phyloP scores from a whole-genome alignment of 2,329 filamentous ascomycete genomes.

The Phoma sp. region DNA sequence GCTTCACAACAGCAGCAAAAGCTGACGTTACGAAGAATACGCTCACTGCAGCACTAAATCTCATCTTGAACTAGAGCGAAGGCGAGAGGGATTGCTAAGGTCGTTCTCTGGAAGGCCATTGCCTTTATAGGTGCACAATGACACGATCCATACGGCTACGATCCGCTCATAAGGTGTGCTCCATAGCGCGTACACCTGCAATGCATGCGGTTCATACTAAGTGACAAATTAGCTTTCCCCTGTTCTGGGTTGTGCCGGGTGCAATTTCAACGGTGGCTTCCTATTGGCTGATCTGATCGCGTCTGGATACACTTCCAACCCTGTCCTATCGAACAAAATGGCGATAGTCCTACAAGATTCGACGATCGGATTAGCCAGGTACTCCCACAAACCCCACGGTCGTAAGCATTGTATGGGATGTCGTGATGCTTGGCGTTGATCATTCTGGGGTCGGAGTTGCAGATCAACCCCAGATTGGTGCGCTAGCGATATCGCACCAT shows the following conservation, averaged over 20 bases:
- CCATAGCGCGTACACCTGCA: background rate
- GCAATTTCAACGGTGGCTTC: background rate
- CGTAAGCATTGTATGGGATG: conserved; percentile 35
- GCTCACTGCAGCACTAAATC: background rate
- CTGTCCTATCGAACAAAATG: conserved; percentile 8
- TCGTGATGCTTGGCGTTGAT: conserved; percentile 32
- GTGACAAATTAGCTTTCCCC: background rate
- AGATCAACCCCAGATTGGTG: conserved; percentile 24
- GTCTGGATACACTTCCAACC: background rate
- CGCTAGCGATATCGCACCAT: conserved; percentile 19
- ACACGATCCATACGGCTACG: background rate
- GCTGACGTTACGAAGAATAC: conserved; percentile 21
- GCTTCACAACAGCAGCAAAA: conserved; percentile 29
- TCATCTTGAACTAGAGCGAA: background rate
- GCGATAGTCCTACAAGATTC: background rate
- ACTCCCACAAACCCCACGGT: conserved; percentile 5
- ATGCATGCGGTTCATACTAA: background rate
- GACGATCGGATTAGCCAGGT: background rate
- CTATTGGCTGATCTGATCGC: background rate
- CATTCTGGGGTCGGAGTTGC: conserved; percentile 24
- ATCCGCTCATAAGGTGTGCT: background rate
- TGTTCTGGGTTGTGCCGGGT: background rate
- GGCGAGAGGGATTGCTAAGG: background rate
- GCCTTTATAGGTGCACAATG: background rate
- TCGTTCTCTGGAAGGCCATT: background rate